Evolutionary conservation across 2,329 filamentous ascomycete species (phyloP), one percentile per base, ranked within the genome.

Genomic region (Microsporum ferrugineum): DNA sequence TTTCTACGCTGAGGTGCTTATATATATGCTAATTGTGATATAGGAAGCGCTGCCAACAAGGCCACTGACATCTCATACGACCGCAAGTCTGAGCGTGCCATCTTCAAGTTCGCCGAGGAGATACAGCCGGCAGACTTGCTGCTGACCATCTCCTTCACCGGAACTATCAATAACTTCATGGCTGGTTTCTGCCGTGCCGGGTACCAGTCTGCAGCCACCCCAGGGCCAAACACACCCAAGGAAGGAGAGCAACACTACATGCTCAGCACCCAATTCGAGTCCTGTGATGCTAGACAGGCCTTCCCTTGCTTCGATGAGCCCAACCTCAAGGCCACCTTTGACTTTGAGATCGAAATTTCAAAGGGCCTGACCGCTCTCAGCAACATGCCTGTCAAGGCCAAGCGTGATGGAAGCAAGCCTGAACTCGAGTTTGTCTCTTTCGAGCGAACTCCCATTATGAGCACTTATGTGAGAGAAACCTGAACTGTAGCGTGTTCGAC

Each of bases 221-320:
- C 91, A 5, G 82, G 88, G 56, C 78, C 85, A 47, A 91, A 89
- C 10, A 91, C 95, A 1, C 88, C 91, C 33, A 87, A 81, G 70
- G 90, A 85, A 62, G 80, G 78, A 56, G 82, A 85, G 60, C 79
- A 82, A 67, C 78, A 85, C 71, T 84, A 77, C 68, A 91, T 92
- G 88, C 80, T 96, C 75, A 95, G 89, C 78, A 99, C 94, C 57
- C 94, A 99, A 73, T 99, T 99, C 71, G 94, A 99, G 79, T 88
- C 91, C 53, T 96, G 91, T 70, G 94, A 99, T 76, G 94, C 94
- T 64, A 87, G 94, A 66, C 83, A 91, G 66, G 92, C 94, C 6
- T 96, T 99, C 77, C 94, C 94, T 56, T 99, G 94, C 78, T 97
- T 97, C 71, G 94, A 99, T 71, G 94, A 99, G 78, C 94, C 94